These are phyloP conservation scores for Solanum aculeatissimum DNA, from an alignment of 305 asterid genomes.

Conservation along the genomic window DNA sequence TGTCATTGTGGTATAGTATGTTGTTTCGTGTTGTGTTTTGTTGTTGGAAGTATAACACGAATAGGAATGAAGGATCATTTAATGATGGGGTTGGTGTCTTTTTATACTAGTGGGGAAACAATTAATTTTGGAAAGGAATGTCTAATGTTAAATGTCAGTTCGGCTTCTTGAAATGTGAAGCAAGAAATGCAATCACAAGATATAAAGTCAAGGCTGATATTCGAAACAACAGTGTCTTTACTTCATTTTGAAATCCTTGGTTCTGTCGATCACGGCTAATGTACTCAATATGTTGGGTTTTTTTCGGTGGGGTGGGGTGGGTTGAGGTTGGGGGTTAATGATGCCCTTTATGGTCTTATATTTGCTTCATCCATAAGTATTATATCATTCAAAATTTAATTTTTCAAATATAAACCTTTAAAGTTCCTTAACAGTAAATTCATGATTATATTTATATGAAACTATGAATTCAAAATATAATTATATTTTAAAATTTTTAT, in stretches of 20 bases:
- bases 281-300: slow-evolving; percentile 41
- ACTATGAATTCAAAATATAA: neutral
- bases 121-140: neutral
- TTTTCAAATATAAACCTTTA: neutral
- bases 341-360: neutral
- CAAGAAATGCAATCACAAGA: neutral
- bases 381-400: neutral
- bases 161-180: neutral
- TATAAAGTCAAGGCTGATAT: neutral
- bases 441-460: neutral
- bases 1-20: slow-evolving; percentile 4
- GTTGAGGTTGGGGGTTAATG: too few relatives aligned
- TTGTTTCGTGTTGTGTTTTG: neutral
- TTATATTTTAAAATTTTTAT: neutral
- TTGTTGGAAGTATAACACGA: neutral
- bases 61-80: neutral
- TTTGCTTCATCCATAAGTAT: neutral
- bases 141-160: neutral
- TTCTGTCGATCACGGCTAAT: slow-evolving; percentile 36
- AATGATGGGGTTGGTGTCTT: neutral
- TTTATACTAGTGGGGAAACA: neutral
- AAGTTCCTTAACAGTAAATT: neutral
- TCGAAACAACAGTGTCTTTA: neutral
- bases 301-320: too few relatives aligned
- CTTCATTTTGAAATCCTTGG: slow-evolving; percentile 38